Conservation (phyloP, 108 stramenopile genomes). For the Conticribra guillardii region DNA sequence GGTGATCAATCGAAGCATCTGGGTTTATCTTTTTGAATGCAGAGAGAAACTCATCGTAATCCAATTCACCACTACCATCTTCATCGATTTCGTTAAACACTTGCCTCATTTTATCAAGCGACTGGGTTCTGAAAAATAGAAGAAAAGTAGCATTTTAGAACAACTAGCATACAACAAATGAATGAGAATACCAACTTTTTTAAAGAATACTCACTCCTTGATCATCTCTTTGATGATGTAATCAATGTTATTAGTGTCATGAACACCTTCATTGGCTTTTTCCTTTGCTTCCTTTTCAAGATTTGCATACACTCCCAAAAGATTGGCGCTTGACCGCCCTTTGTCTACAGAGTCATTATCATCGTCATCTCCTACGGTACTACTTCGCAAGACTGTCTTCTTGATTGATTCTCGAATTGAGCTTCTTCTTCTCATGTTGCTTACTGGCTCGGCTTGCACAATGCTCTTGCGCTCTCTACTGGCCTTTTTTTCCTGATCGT, state of each 20-base stretch:
- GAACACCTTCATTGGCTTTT: conserved; percentile 17
- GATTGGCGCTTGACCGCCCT: background rate
- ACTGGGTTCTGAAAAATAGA: background rate
- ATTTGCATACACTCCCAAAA: conserved; percentile 52
- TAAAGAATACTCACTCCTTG: conserved; percentile 35
- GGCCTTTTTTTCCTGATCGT: conserved; percentile 9
- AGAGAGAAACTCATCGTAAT: conserved; percentile 50
- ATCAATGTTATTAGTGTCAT: conserved; percentile 39
- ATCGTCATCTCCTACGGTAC: background rate
- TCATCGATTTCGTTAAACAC: conserved; percentile 57
- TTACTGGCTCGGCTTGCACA: no score
- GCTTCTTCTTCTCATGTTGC: no score
- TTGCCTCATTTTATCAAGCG: conserved; percentile 25
- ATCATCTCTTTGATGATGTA: conserved; percentile 45
- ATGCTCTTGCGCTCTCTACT: background rate
- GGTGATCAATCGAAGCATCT: conserved; percentile 28
- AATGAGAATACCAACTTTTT: background rate
- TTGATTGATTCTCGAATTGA: background rate
- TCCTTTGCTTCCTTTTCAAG: conserved; percentile 35
- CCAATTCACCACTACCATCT: conserved; percentile 51
- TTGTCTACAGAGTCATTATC: background rate
- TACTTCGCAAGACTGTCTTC: background rate
- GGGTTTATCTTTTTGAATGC: conserved; percentile 38
- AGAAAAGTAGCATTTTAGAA: background rate
- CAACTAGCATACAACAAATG: background rate